Conservation (phyloP, 2,329 filamentous ascomycete species). For the Cladosporium sp. region DNA sequence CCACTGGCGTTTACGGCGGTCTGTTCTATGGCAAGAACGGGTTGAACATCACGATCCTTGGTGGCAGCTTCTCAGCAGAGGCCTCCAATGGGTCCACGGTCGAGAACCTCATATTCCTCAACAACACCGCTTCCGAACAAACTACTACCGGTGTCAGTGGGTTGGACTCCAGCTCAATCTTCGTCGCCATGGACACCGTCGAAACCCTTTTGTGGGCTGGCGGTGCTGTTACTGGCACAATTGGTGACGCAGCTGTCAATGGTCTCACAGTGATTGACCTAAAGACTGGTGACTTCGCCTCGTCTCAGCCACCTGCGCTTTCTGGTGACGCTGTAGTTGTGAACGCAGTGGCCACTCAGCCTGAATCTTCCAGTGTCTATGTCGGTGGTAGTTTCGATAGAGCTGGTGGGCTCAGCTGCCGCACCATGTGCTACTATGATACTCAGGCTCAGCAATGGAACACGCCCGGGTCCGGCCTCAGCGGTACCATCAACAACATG, state of each 20-base stretch:
- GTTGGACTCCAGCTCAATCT: constrained; percentile 71
- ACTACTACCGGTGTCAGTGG: constrained; percentile 59
- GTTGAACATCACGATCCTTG: constrained; percentile 82
- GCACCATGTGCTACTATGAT: constrained; percentile 78
- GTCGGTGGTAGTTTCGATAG: constrained; percentile 83
- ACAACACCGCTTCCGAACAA: constrained; percentile 63
- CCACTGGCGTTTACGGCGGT: constrained; percentile 73
- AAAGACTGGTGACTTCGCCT: constrained; percentile 58
- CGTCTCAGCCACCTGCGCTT: constrained; percentile 73
- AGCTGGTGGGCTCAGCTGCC: constrained; percentile 80
- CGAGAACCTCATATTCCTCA: constrained; percentile 79
- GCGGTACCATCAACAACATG: constrained; percentile 69
- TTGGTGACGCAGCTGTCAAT: constrained; percentile 62
- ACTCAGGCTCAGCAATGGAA: constrained; percentile 73
- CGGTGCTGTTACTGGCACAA: constrained; percentile 71
- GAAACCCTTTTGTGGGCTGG: constrained; percentile 76
- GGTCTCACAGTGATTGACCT: constrained; percentile 84
- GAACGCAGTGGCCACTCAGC: constrained; percentile 71
- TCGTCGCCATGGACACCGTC: constrained; percentile 69
- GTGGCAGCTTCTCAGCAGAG: constrained; percentile 77
- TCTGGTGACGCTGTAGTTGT: constrained; percentile 70
- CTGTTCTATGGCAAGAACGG: constrained; percentile 70
- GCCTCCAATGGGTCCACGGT: constrained; percentile 69
- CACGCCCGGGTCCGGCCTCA: constrained; percentile 70
- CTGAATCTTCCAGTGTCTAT: constrained; percentile 72